Evolutionary conservation across 129 eudicot genomes (phyloP), one percentile per base, ranked within the genome.

Genomic region (Centrapalus pauciflorus): DNA sequence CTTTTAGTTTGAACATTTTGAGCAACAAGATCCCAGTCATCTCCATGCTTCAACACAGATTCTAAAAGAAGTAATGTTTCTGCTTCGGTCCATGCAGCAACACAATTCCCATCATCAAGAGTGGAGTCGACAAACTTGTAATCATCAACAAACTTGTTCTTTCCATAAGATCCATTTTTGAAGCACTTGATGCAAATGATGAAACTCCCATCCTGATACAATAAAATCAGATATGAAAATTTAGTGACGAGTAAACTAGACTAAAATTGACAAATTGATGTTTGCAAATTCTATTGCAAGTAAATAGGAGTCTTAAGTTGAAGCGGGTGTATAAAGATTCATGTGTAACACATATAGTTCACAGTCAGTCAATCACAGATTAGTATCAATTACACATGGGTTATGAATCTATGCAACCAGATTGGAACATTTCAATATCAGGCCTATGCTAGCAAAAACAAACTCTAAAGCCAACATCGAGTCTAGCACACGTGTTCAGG

Each of bases 21-120:
- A 59, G 92, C 84, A 61, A 93, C 98, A 66, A 84, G 84, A 67
- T 89, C 98, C 98, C 96, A 93, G 69, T 89, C 92, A 76, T 89
- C 92, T 70, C 98, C 98, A 58, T 88, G 91, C 68, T 86, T 89
- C 74, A 86, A 50, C 34, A 93, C 87, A 66, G 98, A 86, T 70
- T 93, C 96, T 68, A 93, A 54, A 72, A 93, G 89, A 80, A 84
- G 95, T 46, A 86, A 77, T 30, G 89, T 93, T 82, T 93, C 98
- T 46, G 92, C 78, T 73, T 93, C 98, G n/a, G 90, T 85, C 98
- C 98, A 93, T 12, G 68, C 66, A 60, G 73, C 66, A 37, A 32
- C 78, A 26, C 21, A 76, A 55, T 67, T 63, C 16, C 23, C 71
- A 56, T 24, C 61, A 57, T 69, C 66, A 4, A 69, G 61, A 26